Base-by-base conservation (phyloP, 257 asterid species). In the Plectranthus barbatus region DNA sequence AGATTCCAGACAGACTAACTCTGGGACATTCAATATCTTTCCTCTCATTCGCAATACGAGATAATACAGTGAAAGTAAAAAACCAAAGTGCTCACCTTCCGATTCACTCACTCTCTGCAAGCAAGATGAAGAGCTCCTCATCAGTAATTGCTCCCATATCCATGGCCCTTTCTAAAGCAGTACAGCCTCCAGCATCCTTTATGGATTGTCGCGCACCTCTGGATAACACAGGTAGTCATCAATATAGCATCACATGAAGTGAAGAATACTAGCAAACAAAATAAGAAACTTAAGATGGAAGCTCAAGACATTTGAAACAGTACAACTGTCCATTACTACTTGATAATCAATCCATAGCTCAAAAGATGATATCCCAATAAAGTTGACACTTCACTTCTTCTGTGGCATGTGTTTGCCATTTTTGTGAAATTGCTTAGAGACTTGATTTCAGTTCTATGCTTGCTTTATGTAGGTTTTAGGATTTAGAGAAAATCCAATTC, bases 131-230 rank as follows among this genome's bases (percentile, higher is more conserved):
- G 61, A 92, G 92, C 81, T 80, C 83, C 62, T 89, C 98, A 66
- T 92, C 98, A 51, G 94, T 86, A 71, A 89, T 84, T 75, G 97
- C 96, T 63, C 98, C 98, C 88, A 81, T 80, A 74, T 88, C 98
- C 98, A 92, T 89, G 47, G 98, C 92, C 74, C 97, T 84, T 74
- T 92, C 98, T 68, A 92, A 74, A 36, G 90, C 76, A 50, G 77
- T 80, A 52, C 81, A 78, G 59, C 97, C 97, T 55, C 86, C 94
- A 56, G 74, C 86, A 73, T 92, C 98, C 77, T 73, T 84, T 60
- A 88, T 68, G 20, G 93, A 86, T 29, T 86, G 86, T 11, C 87
- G 81, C 29, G 97, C 98, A 68, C 98, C 98, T 77, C 98, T 89
- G 84, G 14, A 67, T 17, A 57, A 51, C 58, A 63, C 23, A 17